These are phyloP conservation scores for Chrysanthemum makinoi DNA, from an alignment of 129 eudicot species.

Conservation along the genomic window DNA sequence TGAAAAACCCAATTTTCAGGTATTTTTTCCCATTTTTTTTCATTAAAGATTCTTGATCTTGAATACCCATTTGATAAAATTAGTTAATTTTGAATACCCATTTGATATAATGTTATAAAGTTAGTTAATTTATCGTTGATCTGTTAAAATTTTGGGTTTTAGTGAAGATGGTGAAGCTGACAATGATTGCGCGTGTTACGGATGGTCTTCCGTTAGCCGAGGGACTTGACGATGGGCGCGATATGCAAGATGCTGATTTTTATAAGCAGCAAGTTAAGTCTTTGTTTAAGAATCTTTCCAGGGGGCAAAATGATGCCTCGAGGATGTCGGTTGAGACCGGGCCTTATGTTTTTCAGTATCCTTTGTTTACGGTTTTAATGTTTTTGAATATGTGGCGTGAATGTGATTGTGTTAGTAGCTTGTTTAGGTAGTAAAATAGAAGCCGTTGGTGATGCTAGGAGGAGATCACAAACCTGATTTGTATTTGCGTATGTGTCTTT, in stretches of 20 bases:
- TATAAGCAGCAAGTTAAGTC: constrained; percentile 95
- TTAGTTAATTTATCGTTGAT: no score
- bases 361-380: constrained; percentile 23
- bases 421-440: no score
- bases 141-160: no score
- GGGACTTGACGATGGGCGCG: constrained; percentile 98
- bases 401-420: no score
- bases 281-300: constrained; percentile 87
- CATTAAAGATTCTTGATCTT: constrained; percentile 69
- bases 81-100: no score
- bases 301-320: constrained; percentile 92
- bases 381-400: not conserved
- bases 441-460: no score
- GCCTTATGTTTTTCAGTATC: constrained; percentile 93
- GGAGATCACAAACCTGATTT: no score
- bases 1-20: not conserved
- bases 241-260: constrained; percentile 79
- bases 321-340: constrained; percentile 96
- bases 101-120: no score
- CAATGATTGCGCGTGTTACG: constrained; percentile 98
- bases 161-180: constrained; percentile 81
- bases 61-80: constrained; percentile 45
- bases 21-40: no score
- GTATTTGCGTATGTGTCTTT: no score
- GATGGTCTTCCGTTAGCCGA: constrained; percentile 96